Conservation (phyloP, 306 rosid genomes). For the Purshia tridentata region DNA sequence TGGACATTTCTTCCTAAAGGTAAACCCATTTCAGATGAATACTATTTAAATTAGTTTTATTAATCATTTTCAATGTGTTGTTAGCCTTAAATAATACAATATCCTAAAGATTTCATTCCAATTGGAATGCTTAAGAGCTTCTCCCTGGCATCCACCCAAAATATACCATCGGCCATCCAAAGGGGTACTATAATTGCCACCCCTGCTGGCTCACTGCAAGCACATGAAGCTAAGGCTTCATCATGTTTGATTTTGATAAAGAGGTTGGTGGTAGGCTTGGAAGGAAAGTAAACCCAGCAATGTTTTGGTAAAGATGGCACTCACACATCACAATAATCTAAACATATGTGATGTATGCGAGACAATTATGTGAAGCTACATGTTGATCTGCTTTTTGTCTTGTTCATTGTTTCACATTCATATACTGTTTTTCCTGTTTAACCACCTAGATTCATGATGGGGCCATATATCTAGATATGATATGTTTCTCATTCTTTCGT, state of each 20-base stretch:
- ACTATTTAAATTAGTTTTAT: background rate
- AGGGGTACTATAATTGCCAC: background rate
- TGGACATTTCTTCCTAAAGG: constrained; percentile 99
- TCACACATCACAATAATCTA: background rate
- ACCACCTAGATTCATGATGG: background rate
- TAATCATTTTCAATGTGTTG: background rate
- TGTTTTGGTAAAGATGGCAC: background rate
- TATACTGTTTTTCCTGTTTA: background rate
- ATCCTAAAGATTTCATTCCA: too few species aligned
- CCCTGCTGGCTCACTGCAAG: background rate
- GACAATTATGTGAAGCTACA: background rate
- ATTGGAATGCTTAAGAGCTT: background rate
- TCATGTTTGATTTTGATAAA: background rate
- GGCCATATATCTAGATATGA: background rate
- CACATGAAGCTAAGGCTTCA: background rate
- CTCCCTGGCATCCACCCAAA: background rate
- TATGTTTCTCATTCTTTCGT: background rate
- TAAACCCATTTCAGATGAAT: constrained; percentile 28
- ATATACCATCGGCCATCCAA: background rate
- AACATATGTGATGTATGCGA: background rate
- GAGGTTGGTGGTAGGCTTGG: background rate
- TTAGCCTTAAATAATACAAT: background rate
- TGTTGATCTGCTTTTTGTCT: background rate
- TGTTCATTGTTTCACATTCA: background rate
- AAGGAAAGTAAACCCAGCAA: background rate